A percentile compares a stretch with the other conserved stretches of the same genome.
Conservation (phyloP, 1,284 basidiomycete species). For the Melampsora americana region DNA sequence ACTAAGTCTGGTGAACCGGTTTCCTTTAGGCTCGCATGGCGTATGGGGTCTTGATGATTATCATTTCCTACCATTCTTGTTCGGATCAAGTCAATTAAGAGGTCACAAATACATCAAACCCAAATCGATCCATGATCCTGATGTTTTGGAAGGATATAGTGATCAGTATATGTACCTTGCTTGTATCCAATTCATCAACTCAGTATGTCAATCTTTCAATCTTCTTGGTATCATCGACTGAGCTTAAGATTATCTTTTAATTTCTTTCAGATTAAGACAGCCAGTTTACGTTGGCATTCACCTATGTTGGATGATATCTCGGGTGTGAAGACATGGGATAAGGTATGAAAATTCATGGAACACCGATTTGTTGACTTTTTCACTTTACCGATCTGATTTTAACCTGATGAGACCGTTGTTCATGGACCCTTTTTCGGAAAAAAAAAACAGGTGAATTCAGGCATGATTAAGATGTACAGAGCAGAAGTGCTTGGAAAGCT, state of each 20-base stretch:
- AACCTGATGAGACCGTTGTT: slow-evolving; percentile 3
- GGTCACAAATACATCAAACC: slow-evolving; percentile 86
- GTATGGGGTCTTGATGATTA: slow-evolving; percentile 99
- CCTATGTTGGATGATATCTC: slow-evolving; percentile 99
- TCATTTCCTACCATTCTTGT: slow-evolving; percentile 91
- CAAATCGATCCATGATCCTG: slow-evolving; percentile 84
- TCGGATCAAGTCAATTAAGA: slow-evolving; percentile 79
- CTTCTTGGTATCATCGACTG: background rate
- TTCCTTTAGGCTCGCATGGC: slow-evolving; percentile 67
- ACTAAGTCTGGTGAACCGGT: background rate
- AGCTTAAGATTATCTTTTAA: background rate
- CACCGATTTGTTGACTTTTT: too few species aligned
- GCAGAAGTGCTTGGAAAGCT: slow-evolving; percentile 93
- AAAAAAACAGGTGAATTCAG: slow-evolving; percentile 94
- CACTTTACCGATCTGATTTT: background rate
- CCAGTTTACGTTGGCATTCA: slow-evolving; percentile 93
- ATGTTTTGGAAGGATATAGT: slow-evolving; percentile 88
- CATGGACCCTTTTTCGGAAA: slow-evolving; percentile 52
- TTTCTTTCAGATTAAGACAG: slow-evolving; percentile 77
- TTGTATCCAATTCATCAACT: slow-evolving; percentile 95
- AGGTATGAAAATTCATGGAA: background rate
- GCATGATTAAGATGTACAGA: slow-evolving; percentile 97
- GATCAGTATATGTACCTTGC: slow-evolving; percentile 96
- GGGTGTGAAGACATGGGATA: slow-evolving; percentile 60
- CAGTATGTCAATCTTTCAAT: slow-evolving; percentile 59